Conservation (phyloP, 305 asterid genomes). For the Fraxinus dipetala region DNA sequence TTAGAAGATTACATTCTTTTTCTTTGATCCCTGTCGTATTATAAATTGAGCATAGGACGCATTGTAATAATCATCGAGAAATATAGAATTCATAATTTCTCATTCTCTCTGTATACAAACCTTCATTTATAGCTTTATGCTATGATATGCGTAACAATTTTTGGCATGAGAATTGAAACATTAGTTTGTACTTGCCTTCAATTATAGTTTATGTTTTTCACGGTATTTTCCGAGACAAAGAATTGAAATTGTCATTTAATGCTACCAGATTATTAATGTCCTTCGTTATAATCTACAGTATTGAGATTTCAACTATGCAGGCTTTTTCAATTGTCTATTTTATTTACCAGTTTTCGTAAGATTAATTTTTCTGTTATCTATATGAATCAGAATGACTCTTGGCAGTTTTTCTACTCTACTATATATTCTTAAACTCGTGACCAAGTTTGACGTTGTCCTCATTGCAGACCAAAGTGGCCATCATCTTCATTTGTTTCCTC, state of each 20-base stretch:
- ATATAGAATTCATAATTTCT: too few species aligned
- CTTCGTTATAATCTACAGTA: not conserved
- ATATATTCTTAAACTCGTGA: slow-evolving; percentile 17
- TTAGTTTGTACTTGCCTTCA: not conserved
- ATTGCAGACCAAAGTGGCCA: slow-evolving; percentile 98
- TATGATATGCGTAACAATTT: not conserved
- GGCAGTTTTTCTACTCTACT: slow-evolving; percentile 18
- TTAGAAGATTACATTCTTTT: too few species aligned
- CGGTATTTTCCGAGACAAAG: not conserved
- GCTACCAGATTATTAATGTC: not conserved
- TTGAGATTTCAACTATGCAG: not conserved
- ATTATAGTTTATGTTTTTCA: not conserved
- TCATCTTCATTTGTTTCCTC: slow-evolving; percentile 87
- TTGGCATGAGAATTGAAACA: not conserved
- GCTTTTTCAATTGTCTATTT: not conserved
- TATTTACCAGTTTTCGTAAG: not conserved
- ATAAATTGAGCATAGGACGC: too few species aligned
- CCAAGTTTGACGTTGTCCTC: slow-evolving; percentile 17
- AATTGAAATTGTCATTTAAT: not conserved
- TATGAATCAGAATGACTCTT: slow-evolving; percentile 14
- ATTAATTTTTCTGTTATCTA: slow-evolving; percentile 5
- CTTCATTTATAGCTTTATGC: not conserved
- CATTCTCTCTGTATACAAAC: not conserved
- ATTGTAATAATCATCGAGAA: too few species aligned
- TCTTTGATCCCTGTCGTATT: too few species aligned